Conservation (phyloP, 345 rosid species). For the Jatropha curcas region DNA sequence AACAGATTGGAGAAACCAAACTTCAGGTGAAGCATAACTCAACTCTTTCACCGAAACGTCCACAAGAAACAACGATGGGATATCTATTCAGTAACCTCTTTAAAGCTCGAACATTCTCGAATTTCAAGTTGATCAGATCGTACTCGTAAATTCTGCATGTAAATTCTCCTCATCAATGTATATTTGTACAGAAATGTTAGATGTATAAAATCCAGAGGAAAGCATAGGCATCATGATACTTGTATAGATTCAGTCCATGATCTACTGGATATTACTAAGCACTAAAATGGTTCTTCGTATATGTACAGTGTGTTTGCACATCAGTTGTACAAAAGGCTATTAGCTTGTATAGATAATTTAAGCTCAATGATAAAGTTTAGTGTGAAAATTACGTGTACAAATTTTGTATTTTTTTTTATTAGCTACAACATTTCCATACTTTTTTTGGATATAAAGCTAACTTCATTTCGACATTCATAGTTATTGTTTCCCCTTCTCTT, state of each 20-base stretch:
- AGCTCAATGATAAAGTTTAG: slow-evolving; percentile 2
- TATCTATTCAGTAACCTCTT: slow-evolving; percentile 50
- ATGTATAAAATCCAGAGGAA: slow-evolving; percentile 1
- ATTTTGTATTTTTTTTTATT: too few relatives aligned
- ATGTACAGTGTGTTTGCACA: slow-evolving; percentile 23
- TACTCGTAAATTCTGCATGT: slow-evolving; percentile 24
- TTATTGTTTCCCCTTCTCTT: too few relatives aligned
- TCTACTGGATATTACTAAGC: slow-evolving; percentile 13
- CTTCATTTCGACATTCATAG: too few relatives aligned
- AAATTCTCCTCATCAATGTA: background rate
- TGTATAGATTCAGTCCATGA: slow-evolving; percentile 16
- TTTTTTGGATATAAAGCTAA: too few relatives aligned
- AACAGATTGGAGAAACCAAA: slow-evolving; percentile 46
- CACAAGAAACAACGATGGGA: slow-evolving; percentile 39
- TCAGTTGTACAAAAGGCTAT: slow-evolving; percentile 24
- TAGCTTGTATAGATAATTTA: slow-evolving; percentile 18
- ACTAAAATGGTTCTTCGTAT: too few relatives aligned
- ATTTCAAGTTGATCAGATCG: slow-evolving; percentile 47
- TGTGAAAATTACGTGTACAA: slow-evolving; percentile 25
- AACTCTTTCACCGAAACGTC: slow-evolving; percentile 25
- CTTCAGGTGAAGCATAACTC: slow-evolving; percentile 46
- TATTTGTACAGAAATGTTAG: slow-evolving; percentile 15
- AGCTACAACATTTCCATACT: too few relatives aligned
- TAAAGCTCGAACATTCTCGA: slow-evolving; percentile 45
- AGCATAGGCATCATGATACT: slow-evolving; percentile 1